Base-by-base conservation (phyloP, 176 grass and related monocot genomes). In the Musa schizocarpa region DNA sequence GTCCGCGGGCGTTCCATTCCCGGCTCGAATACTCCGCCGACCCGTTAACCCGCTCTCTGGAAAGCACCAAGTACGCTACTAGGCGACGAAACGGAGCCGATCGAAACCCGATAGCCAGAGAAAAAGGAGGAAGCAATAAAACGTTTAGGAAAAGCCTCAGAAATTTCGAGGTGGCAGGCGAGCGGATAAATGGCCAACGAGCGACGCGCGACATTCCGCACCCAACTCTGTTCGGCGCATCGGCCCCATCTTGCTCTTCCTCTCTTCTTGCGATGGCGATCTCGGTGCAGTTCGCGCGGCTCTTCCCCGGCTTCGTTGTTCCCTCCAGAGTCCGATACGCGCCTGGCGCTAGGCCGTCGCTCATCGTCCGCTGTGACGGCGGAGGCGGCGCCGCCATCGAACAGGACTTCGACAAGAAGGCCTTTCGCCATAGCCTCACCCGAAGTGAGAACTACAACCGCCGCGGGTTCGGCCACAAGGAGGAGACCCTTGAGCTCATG, bases 371-470 rank as follows among this genome's bases (percentile, higher is more conserved):
- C 5, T 99, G 90, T 43, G 34, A 43, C 34, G 34, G 34, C 90
- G 82, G 80, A 23, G 75, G 84, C 51, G 86, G 87, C 7, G 79
- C 65, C 26, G n/a, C 85, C 49, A 23, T 89, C 49, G 86, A 92
- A 50, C 69, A 90, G 11, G 95, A 89, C 55, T 94, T 99, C 78
- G 90, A 99, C 75, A 99, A 99, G 86, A 99, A 99, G 88, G 82
- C 87, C 16, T 99, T 99, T 79, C 88, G 95, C 66, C 95, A 99
- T 83, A 92, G 86, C 75, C 89, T 99, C 83, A 88, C 91, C 19
- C 91, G 95, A 84, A 91, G 95, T 82, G 88, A 94, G 22, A 94
- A 99, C 81, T 99, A 99, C 84, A 99, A 99, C 78, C 84, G 91
- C 76, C 88, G 88, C 29, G 95, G 95, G 0, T 99, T 99, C 79